phyloP scores from a whole-genome alignment of 805 yeast species.

The Lachancea waltii region DNA sequence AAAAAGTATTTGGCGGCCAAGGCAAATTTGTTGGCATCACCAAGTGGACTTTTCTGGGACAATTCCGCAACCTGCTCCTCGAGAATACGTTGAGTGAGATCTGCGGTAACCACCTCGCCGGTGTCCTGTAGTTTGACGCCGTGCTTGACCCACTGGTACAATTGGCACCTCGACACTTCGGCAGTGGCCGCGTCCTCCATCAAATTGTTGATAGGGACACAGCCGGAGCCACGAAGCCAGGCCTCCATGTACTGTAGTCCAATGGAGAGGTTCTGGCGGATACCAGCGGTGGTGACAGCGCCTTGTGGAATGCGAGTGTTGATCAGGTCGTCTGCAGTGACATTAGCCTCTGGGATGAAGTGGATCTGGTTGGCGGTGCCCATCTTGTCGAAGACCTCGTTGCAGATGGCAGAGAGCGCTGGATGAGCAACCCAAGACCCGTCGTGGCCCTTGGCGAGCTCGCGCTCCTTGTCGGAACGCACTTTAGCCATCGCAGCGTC shows the following conservation, averaged over 20 bases:
- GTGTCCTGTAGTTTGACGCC: constrained; percentile 53
- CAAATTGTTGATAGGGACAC: constrained; percentile 77
- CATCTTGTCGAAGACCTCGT: constrained; percentile 69
- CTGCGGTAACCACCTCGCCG: constrained; percentile 52
- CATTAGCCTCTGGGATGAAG: constrained; percentile 39
- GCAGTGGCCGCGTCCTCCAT: constrained; percentile 93
- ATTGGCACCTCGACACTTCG: constrained; percentile 76
- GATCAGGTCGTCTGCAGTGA: constrained; percentile 52
- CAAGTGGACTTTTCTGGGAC: constrained; percentile 37
- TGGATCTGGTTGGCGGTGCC: constrained; percentile 75
- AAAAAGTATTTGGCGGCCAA: constrained; percentile 64
- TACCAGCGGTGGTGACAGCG: constrained; percentile 62
- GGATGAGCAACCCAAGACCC: constrained; percentile 91
- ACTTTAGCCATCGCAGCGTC: constrained; percentile 65
- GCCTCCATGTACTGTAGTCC: constrained; percentile 80
- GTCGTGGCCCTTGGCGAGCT: constrained; percentile 74
- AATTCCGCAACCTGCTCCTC: constrained; percentile 55
- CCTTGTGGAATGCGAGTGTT: constrained; percentile 60
- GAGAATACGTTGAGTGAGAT: constrained; percentile 49
- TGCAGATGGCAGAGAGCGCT: constrained; percentile 67
- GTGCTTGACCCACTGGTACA: constrained; percentile 80
- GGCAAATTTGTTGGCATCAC: constrained; percentile 53
- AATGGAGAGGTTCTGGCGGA: constrained; percentile 63
- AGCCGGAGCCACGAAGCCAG: constrained; percentile 78
- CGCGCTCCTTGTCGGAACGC: constrained; percentile 67